These are phyloP conservation scores for Cercospora sp. DNA, from an alignment of 2,329 filamentous ascomycete genomes.

Conservation along the genomic window DNA sequence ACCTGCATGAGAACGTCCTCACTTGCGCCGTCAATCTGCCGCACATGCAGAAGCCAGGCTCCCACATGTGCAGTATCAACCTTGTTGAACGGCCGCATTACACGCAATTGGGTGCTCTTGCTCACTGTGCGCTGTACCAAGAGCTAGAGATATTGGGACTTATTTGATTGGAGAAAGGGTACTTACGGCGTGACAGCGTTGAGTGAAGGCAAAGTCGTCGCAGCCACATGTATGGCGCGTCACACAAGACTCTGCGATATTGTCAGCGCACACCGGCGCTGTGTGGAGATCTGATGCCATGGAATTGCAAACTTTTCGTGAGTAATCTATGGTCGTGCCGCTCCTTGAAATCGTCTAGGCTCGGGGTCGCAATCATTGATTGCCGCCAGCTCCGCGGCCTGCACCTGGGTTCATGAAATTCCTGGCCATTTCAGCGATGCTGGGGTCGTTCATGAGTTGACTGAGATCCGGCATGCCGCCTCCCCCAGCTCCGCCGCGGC, in stretches of 20 bases:
- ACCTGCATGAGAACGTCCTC: not conserved
- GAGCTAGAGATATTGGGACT: not conserved
- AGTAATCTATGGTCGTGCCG: not conserved
- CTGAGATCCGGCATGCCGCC: constrained; percentile 88
- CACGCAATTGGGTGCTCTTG: not conserved
- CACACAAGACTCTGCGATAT: not conserved
- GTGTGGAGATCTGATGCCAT: not conserved
- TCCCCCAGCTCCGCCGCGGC: constrained; percentile 45
- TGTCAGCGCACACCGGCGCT: not conserved
- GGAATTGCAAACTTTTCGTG: not conserved
- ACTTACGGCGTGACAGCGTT: not conserved
- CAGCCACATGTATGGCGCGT: not conserved
- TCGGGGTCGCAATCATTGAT: not conserved
- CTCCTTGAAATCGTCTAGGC: not conserved
- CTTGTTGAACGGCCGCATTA: not conserved
- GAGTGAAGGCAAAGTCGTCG: not conserved
- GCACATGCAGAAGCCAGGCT: not conserved
- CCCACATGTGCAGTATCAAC: not conserved
- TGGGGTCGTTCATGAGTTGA: constrained; percentile 87
- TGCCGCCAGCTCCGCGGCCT: constrained; percentile 23
- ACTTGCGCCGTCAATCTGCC: not conserved
- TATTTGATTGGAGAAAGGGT: not conserved
- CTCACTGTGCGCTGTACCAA: not conserved
- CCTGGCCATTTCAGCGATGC: constrained; percentile 76
- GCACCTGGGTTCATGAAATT: constrained; percentile 57